phyloP scores from a whole-genome alignment of 2,329 filamentous ascomycete species.

The Claviceps purpurea region DNA sequence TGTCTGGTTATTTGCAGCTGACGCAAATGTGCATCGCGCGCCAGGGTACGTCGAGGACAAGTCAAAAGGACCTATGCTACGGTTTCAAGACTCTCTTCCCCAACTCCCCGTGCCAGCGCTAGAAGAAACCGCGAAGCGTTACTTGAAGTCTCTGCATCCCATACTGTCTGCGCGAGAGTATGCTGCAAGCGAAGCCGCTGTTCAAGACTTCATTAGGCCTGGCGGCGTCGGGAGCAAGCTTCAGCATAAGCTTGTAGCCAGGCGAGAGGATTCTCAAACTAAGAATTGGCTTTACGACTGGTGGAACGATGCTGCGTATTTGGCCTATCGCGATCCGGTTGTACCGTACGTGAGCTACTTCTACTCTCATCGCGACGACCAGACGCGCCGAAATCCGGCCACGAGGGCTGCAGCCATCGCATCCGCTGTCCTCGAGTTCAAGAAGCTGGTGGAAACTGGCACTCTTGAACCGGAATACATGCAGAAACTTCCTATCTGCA shows the following conservation, averaged over 20 bases:
- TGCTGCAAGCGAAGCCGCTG: conserved; percentile 63
- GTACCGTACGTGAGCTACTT: conserved; percentile 99
- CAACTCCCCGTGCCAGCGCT: conserved; percentile 67
- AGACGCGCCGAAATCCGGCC: conserved; percentile 70
- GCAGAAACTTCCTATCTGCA: conserved; percentile 93
- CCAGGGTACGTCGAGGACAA: conserved; percentile 70
- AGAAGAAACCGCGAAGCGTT: conserved; percentile 67
- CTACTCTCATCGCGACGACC: conserved; percentile 94
- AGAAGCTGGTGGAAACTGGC: conserved; percentile 73
- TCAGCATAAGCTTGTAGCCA: conserved; percentile 75
- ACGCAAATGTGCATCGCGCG: background rate
- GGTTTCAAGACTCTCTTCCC: conserved; percentile 77
- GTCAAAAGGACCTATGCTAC: conserved; percentile 67
- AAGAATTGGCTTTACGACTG: conserved; percentile 96
- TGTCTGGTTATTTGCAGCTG: background rate
- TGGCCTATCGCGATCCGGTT: conserved; percentile 86
- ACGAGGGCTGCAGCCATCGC: conserved; percentile 89
- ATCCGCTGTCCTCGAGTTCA: conserved; percentile 80
- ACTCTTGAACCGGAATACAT: conserved; percentile 95
- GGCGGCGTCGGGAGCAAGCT: conserved; percentile 70
- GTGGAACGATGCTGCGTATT: conserved; percentile 95
- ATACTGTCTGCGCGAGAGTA: conserved; percentile 57
- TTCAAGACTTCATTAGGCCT: conserved; percentile 79
- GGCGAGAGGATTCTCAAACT: conserved; percentile 62
- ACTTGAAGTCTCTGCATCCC: conserved; percentile 67